Percentiles rank a stretch among this genome's conserved stretches.
Evolutionary conservation across 495 filamentous ascomycete genomes (phyloP).

Genomic region (Penicillium arizonense): DNA sequence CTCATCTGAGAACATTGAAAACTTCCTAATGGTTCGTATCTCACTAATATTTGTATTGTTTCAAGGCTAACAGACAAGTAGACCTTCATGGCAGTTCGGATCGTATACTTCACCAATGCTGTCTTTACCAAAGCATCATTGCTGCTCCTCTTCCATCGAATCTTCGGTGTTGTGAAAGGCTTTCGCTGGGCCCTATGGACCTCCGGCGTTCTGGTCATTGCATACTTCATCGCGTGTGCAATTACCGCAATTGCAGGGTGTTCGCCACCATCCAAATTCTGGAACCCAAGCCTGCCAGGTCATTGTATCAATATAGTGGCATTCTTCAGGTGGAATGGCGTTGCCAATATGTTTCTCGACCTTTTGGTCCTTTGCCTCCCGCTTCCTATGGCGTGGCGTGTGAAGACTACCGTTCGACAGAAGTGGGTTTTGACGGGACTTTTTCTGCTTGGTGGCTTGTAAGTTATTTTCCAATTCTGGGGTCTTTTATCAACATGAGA

Average conservation of each 20-base stretch:
- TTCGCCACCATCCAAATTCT: conserved; percentile 22
- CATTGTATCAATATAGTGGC: conserved; percentile 38
- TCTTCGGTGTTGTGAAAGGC: conserved; percentile 33
- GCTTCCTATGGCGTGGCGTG: conserved; percentile 35
- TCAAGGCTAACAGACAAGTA: conserved; percentile 4
- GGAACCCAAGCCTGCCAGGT: conserved; percentile 19
- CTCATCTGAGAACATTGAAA: conserved; percentile 4
- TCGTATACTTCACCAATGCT: conserved; percentile 27
- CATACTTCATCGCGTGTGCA: conserved; percentile 32
- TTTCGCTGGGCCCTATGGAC: conserved; percentile 35
- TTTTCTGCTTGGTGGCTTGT: conserved; percentile 35
- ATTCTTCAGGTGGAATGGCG: conserved; percentile 46
- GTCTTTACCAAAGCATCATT: conserved; percentile 33
- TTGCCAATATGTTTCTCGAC: conserved; percentile 47
- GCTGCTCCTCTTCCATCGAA: conserved; percentile 41
- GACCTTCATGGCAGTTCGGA: conserved; percentile 25
- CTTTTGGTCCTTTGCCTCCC: conserved; percentile 44
- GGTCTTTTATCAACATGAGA: background rate
- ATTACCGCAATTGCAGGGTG: conserved; percentile 20
- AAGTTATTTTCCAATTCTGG: conserved; percentile 4
- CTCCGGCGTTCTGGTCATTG: conserved; percentile 35
- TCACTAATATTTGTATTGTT: background rate
- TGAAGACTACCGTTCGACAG: conserved; percentile 27
- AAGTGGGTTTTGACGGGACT: conserved; percentile 34
- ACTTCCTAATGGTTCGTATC: conserved; percentile 23